Percentiles rank a stretch among this genome's conserved stretches.
Conservation (phyloP, 2,329 filamentous ascomycete genomes). For the Verticillium nonalfalfae region DNA sequence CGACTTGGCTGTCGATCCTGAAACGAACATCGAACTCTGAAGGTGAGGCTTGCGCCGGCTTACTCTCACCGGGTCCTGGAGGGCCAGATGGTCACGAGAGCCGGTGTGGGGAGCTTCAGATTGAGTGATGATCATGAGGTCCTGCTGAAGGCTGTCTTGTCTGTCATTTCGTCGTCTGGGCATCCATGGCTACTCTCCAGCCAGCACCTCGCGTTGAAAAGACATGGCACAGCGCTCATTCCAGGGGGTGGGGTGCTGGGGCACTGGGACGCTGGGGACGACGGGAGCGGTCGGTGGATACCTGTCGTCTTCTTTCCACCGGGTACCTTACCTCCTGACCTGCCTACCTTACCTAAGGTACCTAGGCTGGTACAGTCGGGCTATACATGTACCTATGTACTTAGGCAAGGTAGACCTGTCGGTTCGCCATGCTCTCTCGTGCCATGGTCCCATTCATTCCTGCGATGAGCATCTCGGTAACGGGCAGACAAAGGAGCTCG, state of each 20-base stretch:
- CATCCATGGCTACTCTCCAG: not conserved
- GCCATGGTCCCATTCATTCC: not conserved
- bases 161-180: not conserved
- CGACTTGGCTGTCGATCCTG: not conserved
- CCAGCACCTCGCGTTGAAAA: not conserved
- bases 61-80: not conserved
- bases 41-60: not conserved
- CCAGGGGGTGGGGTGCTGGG: not conserved
- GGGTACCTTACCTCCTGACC: not conserved
- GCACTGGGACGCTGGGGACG: not conserved
- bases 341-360: not conserved
- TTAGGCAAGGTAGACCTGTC: not conserved
- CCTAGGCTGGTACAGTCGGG: too few relatives aligned
- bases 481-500: too few relatives aligned
- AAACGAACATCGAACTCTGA: not conserved
- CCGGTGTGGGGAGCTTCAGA: too few relatives aligned
- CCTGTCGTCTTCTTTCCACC: not conserved
- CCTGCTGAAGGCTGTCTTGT: not conserved
- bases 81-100: not conserved
- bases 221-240: not conserved
- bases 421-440: not conserved
- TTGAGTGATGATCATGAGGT: not conserved
- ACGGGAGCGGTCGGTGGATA: too few relatives aligned
- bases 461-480: not conserved
- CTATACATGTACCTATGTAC: too few relatives aligned